These are phyloP conservation scores for Thelonectria blattea DNA, from an alignment of 2,329 filamentous ascomycete genomes.

Conservation along the genomic window DNA sequence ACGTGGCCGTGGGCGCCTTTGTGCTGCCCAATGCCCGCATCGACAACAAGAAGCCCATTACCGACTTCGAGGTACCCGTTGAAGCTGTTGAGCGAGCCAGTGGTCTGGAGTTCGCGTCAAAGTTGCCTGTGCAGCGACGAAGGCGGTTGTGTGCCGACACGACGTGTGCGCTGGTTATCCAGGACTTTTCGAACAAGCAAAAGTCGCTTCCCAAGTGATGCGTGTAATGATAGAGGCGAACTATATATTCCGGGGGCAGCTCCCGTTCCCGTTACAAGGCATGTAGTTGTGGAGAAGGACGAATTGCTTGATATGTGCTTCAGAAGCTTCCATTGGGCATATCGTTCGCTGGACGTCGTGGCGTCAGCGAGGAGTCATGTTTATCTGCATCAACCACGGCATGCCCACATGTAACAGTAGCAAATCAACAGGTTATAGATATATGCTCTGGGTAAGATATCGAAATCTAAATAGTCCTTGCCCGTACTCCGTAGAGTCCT, in stretches of 20 bases:
- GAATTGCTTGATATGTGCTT: background rate
- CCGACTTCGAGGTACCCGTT: constrained; percentile 92
- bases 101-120: constrained; percentile 86
- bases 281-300: background rate
- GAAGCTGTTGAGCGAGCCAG: constrained; percentile 92
- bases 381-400: background rate
- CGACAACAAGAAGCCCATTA: constrained; percentile 82
- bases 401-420: constrained; percentile 10
- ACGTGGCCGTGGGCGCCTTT: constrained; percentile 90
- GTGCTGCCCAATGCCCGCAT: constrained; percentile 93
- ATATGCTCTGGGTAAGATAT: background rate
- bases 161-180: constrained; percentile 81
- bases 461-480: background rate
- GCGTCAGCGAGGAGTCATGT: background rate
- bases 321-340: constrained; percentile 1
- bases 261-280: background rate
- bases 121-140: constrained; percentile 75
- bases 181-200: constrained; percentile 73
- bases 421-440: constrained; percentile 1
- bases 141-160: constrained; percentile 86
- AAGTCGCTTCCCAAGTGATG: constrained; percentile 59
- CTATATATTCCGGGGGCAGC: background rate
- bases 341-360: background rate
- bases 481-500: constrained; percentile 8
- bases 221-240: background rate